Evolutionary conservation across 192 early-diverging fungal genomes (phyloP).

Genomic region (Coemansia sp.): DNA sequence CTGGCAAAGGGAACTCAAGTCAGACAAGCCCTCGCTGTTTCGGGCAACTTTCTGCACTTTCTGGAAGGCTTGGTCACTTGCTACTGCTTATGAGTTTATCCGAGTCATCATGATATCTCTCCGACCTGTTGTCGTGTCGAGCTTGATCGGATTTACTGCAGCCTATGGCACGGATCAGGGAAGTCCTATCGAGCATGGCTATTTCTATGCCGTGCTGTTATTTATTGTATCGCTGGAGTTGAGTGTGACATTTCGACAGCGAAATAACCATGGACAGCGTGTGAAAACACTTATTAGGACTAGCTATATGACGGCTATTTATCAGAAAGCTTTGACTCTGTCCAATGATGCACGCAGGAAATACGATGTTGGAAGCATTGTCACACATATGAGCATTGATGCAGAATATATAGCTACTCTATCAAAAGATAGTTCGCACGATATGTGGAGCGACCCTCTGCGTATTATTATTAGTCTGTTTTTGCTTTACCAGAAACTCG

Average conservation of each 20-base stretch:
- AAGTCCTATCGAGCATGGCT: slow-evolving; percentile 69
- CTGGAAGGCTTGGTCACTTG: slow-evolving; percentile 65
- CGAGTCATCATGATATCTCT: slow-evolving; percentile 77
- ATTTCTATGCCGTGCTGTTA: slow-evolving; percentile 78
- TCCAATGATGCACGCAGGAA: slow-evolving; percentile 76
- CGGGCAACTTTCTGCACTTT: slow-evolving; percentile 61
- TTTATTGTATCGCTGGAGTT: slow-evolving; percentile 74
- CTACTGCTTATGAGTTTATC: slow-evolving; percentile 72
- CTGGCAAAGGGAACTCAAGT: slow-evolving; percentile 72
- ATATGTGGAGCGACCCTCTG: slow-evolving; percentile 38
- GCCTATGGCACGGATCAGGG: slow-evolving; percentile 56
- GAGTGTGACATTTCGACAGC: slow-evolving; percentile 81
- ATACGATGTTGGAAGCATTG: slow-evolving; percentile 77
- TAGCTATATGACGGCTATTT: too few species aligned
- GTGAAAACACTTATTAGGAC: slow-evolving; percentile 73
- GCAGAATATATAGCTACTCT: slow-evolving; percentile 63
- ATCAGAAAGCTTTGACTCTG: slow-evolving; percentile 77
- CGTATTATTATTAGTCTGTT: slow-evolving; percentile 9
- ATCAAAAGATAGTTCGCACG: slow-evolving; percentile 27
- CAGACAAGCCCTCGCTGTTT: slow-evolving; percentile 65
- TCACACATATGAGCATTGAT: slow-evolving; percentile 72
- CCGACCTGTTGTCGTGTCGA: slow-evolving; percentile 74
- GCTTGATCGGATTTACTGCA: slow-evolving; percentile 67
- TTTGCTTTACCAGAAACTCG: slow-evolving; percentile 19
- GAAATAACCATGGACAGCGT: slow-evolving; percentile 82